A percentile compares a stretch with the other conserved stretches of the same genome.
Conservation (phyloP, 495 filamentous ascomycete species). For the Coniosporium apollinis region DNA sequence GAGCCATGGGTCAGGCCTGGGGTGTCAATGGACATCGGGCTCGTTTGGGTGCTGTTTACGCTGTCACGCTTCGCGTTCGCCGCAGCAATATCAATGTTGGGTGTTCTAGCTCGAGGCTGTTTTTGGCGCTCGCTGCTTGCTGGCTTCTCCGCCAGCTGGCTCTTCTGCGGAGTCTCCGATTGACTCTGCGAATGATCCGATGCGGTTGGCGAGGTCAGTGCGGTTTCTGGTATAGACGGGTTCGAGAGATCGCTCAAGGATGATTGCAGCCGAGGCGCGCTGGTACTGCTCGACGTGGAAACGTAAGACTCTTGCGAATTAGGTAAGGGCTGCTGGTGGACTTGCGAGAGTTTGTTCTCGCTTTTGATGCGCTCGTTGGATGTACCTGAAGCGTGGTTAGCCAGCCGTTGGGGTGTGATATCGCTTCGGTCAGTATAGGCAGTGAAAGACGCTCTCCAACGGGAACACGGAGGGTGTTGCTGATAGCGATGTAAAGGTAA, state of each 20-base stretch:
- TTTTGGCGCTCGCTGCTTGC: too few relatives aligned
- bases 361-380: too few relatives aligned
- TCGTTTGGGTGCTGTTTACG: constrained; percentile 3
- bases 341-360: too few relatives aligned
- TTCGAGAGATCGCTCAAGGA: constrained; percentile 10
- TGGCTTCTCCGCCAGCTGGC: too few relatives aligned
- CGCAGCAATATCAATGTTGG: background rate
- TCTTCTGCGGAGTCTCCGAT: background rate
- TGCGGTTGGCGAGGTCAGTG: constrained; percentile 4
- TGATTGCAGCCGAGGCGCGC: constrained; percentile 2
- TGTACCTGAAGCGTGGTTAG: too few relatives aligned
- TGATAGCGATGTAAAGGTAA: too few relatives aligned
- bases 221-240: constrained; percentile 8
- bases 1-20: constrained; percentile 8
- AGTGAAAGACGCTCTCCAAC: too few relatives aligned
- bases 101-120: background rate
- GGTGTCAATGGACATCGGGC: constrained; percentile 9
- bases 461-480: too few relatives aligned
- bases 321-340: constrained; percentile 6
- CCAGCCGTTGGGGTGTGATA: too few relatives aligned
- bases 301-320: constrained; percentile 10
- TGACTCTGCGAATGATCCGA: background rate
- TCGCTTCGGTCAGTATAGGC: too few relatives aligned
- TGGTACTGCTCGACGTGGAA: constrained; percentile 6
- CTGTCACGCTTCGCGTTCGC: background rate